Percentiles rank a stretch among this genome's conserved stretches.
These are phyloP conservation scores for Tylopilus vinaceipallidus DNA, from an alignment of 768 basidiomycete species.

Conservation along the genomic window DNA sequence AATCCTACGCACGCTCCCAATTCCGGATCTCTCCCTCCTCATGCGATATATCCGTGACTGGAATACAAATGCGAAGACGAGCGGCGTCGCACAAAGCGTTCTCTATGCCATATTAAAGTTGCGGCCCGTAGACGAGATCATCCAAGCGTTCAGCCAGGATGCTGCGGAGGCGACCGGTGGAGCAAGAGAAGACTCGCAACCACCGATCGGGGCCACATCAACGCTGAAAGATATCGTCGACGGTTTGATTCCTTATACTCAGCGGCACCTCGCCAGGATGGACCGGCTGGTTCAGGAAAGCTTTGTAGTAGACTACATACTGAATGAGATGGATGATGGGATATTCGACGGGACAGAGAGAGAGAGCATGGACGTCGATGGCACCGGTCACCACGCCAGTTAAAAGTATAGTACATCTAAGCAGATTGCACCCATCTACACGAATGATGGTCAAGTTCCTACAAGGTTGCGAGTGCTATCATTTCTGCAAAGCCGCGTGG, in stretches of 20 bases:
- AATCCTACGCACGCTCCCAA: slow-evolving; percentile 70
- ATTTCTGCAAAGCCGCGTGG: too few relatives aligned
- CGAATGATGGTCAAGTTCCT: too few relatives aligned
- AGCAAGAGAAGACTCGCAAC: slow-evolving; percentile 31
- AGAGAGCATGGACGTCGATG: slow-evolving; percentile 41
- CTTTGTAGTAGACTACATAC: slow-evolving; percentile 88
- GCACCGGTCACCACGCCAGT: background rate
- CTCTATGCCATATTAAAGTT: slow-evolving; percentile 80
- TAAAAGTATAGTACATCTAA: slow-evolving; percentile 20
- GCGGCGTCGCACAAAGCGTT: slow-evolving; percentile 79
- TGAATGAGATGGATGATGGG: slow-evolving; percentile 85
- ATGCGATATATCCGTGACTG: slow-evolving; percentile 83
- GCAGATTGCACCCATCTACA: background rate
- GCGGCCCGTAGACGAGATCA: slow-evolving; percentile 70
- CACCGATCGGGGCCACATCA: slow-evolving; percentile 20
- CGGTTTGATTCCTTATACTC: slow-evolving; percentile 89
- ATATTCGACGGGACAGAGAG: slow-evolving; percentile 55
- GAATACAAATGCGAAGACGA: slow-evolving; percentile 94
- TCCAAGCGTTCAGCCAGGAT: slow-evolving; percentile 52
- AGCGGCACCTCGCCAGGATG: slow-evolving; percentile 83
- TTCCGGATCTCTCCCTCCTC: slow-evolving; percentile 75
- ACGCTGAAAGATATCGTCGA: slow-evolving; percentile 75
- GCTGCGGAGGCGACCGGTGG: slow-evolving; percentile 12
- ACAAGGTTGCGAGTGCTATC: too few relatives aligned
- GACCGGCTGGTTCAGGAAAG: slow-evolving; percentile 92